Evolutionary conservation across 768 basidiomycete genomes (phyloP), one percentile per base, ranked within the genome.

Genomic region (Lentinula sp.): DNA sequence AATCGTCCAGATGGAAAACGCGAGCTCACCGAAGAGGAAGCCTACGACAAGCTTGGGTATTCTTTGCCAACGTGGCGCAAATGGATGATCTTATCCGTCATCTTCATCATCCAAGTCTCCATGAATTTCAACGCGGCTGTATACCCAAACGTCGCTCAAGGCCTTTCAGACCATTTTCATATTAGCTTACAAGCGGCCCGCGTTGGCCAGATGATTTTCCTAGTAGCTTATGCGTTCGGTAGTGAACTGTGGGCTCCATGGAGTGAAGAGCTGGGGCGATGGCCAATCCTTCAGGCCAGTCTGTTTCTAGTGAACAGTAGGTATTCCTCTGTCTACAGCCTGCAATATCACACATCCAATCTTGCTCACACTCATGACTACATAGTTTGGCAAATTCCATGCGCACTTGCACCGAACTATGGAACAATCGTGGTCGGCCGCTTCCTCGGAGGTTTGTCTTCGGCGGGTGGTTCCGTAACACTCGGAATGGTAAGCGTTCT

Each of bases 181-280:
- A 62, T 62, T 10, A 57, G 56, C 32, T 3, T 32, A 42, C 61
- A 48, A 28, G 48, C 56, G 3, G 61, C 57, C 10, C 45, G 61
- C 5, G 56, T 62, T 5, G 61, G 61, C 13, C 61, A 62, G 48
- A 58, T 58, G 56, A 62, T 62, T 42, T 62, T 62, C 18, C 39
- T 62, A 23, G 48, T 62, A 3, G 61, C 61, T 7, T 62, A 62
- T 51, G 61, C 61, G 5, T 62, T 62, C 21, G 61, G 61, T 18
- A 62, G 61, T 45, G 61, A 62, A 31, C 49, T 62, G 9, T 62
- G 61, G 61, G 61, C 61, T 39, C 61, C 61, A 10, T 62, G 61
- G 61, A 62, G 61, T 51, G 61, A 62, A 45, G 61, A 62, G 31
- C 37, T 62, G 16, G 61, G 61, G 21, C 55, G 61, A 50, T 62